phyloP scores from a whole-genome alignment of 2,329 filamentous ascomycete species.

The Diaporthe batatas region DNA sequence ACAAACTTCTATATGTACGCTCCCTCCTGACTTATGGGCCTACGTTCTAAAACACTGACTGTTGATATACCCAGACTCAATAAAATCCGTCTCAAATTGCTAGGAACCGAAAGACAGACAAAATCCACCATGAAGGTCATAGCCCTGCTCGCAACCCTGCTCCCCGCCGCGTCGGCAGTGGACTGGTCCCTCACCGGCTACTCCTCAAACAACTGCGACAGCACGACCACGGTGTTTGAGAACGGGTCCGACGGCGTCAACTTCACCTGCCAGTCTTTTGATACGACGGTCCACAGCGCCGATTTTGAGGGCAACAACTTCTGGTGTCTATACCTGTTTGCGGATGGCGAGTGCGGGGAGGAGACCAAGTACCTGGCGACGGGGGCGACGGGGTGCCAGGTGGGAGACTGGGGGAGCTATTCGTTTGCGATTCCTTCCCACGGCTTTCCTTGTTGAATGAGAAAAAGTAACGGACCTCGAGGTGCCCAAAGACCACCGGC shows the following conservation, averaged over 20 bases:
- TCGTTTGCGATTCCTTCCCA: constrained; percentile 21
- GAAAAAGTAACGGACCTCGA: too few species aligned
- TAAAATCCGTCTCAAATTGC: too few species aligned
- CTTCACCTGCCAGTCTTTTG: constrained; percentile 20
- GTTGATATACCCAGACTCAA: neutral
- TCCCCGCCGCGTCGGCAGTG: neutral
- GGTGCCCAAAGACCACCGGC: too few species aligned
- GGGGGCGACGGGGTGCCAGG: constrained; percentile 14
- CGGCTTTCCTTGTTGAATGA: neutral
- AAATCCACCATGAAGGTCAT: neutral
- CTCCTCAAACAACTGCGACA: constrained; percentile 1
- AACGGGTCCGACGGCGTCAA: constrained; percentile 24
- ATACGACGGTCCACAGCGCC: neutral
- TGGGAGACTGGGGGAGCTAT: constrained; percentile 16
- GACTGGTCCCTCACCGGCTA: constrained; percentile 31
- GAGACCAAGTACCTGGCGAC: constrained; percentile 25
- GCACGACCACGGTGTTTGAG: constrained; percentile 11
- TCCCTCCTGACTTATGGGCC: too few species aligned
- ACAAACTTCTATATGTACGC: neutral
- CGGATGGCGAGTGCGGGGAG: neutral
- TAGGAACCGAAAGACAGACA: fast-evolving
- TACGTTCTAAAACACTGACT: neutral
- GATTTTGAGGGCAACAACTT: constrained; percentile 23
- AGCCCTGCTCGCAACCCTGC: neutral
- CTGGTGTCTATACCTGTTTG: constrained; percentile 16